Conservation (phyloP, 2,329 filamentous ascomycete genomes). For the Fusarium agapanthi region DNA sequence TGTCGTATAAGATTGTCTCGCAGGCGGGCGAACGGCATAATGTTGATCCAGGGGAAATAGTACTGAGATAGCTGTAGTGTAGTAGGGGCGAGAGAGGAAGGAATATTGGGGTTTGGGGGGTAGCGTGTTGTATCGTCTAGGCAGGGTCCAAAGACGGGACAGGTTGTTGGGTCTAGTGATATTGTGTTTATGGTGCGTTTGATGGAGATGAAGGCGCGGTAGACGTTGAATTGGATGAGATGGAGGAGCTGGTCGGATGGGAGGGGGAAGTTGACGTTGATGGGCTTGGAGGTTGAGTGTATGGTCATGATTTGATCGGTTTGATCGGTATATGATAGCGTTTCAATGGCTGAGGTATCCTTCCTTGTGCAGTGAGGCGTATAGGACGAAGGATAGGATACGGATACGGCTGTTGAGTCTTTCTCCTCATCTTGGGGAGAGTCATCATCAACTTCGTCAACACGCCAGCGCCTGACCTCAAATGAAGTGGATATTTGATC, state of each 20-base stretch:
- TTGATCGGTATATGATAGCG: too few relatives aligned
- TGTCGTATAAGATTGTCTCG: neutral
- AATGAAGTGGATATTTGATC: accelerated
- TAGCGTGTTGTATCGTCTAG: neutral
- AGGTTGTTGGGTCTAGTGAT: neutral
- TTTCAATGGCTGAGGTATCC: accelerated
- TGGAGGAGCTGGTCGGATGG: neutral
- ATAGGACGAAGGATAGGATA: accelerated
- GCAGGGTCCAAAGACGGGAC: neutral
- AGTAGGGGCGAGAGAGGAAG: neutral
- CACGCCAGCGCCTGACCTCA: neutral
- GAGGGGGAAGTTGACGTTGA: neutral
- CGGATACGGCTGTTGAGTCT: accelerated
- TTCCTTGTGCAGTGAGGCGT: too few relatives aligned
- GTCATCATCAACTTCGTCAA: neutral
- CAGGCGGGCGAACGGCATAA: neutral
- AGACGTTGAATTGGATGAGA: neutral
- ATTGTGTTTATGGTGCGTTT: neutral
- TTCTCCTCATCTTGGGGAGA: accelerated
- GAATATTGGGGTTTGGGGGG: neutral
- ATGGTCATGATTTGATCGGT: neutral
- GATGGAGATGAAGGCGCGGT: neutral
- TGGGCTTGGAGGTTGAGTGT: accelerated
- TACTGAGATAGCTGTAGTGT: neutral
- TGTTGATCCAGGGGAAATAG: constrained; percentile 4